Conservation (phyloP, 805 yeast species). For the Scheffersomyces lignosus region DNA sequence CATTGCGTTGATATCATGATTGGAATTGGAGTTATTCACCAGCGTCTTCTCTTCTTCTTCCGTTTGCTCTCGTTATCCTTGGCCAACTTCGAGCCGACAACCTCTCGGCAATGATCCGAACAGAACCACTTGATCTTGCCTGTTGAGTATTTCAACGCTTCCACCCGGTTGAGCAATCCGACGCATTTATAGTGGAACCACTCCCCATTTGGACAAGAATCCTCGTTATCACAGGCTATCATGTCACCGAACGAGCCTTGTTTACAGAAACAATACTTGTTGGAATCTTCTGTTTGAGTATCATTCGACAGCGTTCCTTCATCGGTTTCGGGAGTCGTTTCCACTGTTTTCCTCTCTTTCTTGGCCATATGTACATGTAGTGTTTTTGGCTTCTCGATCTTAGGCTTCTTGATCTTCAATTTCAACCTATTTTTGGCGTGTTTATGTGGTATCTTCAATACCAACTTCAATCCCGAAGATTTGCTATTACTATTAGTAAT, state of each 20-base stretch:
- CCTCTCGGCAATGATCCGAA: conserved; percentile 29
- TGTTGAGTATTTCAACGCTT: conserved; percentile 34
- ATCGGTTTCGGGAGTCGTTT: conserved; percentile 3
- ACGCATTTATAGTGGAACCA: conserved; percentile 50
- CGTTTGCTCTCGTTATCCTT: neutral
- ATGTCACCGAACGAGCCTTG: conserved; percentile 30
- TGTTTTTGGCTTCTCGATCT: neutral
- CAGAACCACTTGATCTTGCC: conserved; percentile 43
- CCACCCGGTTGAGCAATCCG: conserved; percentile 38
- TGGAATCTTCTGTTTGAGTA: conserved; percentile 8
- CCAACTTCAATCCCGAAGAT: conserved; percentile 8
- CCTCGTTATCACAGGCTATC: conserved; percentile 31
- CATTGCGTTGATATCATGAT: neutral
- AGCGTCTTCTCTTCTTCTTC: conserved; percentile 9
- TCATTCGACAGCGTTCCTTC: no score
- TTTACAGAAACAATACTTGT: conserved; percentile 22
- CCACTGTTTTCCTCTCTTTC: neutral
- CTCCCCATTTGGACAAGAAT: conserved; percentile 42
- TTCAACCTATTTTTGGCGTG: neutral
- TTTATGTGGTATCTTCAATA: conserved; percentile 5
- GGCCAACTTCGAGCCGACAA: conserved; percentile 4
- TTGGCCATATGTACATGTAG: no score
- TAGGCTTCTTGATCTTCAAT: neutral
- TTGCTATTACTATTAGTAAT: no score
- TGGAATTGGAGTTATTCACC: neutral